phyloP scores from a whole-genome alignment of 345 rosid genomes.

The Gossypium arboreum region DNA sequence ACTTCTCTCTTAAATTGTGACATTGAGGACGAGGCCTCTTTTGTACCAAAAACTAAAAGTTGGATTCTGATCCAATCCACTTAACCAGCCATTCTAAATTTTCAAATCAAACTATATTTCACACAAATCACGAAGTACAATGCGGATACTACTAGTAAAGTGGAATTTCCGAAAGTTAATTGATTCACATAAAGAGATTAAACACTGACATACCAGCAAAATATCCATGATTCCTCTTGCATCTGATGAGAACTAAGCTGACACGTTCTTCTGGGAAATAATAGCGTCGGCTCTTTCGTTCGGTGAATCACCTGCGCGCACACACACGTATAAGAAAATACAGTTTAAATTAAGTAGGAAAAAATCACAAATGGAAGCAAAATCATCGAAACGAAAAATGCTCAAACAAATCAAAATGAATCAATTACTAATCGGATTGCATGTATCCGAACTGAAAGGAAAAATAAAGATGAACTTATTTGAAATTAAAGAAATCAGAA shows the following conservation, averaged over 20 bases:
- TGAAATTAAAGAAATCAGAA: background rate
- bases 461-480: too few species aligned
- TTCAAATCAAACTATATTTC: background rate
- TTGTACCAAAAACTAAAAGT: too few species aligned
- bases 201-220: constrained; percentile 61
- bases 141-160: background rate
- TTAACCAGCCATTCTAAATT: background rate
- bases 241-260: constrained; percentile 77
- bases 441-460: too few species aligned
- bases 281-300: constrained; percentile 58
- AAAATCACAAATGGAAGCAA: too few species aligned
- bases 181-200: background rate
- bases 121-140: background rate
- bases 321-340: constrained; percentile 10
- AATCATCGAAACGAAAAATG: background rate
- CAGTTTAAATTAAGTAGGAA: background rate
- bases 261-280: constrained; percentile 73
- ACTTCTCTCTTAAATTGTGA: too few species aligned
- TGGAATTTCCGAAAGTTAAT: background rate
- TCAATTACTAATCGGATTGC: too few species aligned
- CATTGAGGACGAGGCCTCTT: too few species aligned
- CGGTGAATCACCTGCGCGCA: constrained; percentile 53
- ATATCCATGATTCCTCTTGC: constrained; percentile 86
- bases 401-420: too few species aligned
- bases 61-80: background rate